Base-by-base conservation (phyloP, 2,329 filamentous ascomycete genomes). In the Penicillium occitanis region DNA sequence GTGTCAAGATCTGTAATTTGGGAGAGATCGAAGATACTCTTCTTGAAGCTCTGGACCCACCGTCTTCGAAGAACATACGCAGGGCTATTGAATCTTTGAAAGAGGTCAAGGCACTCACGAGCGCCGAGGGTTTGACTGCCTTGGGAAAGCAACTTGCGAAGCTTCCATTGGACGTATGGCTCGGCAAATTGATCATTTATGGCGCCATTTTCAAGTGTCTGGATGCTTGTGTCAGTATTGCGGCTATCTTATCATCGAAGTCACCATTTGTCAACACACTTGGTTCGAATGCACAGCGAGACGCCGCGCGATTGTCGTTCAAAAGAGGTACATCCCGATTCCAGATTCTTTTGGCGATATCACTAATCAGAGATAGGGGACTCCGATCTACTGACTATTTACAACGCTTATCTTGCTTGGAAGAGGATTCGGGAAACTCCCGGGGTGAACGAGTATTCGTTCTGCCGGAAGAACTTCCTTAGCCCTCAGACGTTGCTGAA, bases 1-100 rank as follows among this genome's bases (percentile, higher is more conserved):
- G 95, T 8, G 93, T 98, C 70, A 99, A 99, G 80, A 97, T 97
- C 55, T 99, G 94, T 83, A 96, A 96, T 74, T 86, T 99, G 51
- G 95, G 95, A 11, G 90, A 92, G 48, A 96, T 98, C 63, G 94
- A 98, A 75, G 88, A 94, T 71, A 97, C 93, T 0, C 84, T 99
- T 10, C 87, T 90, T 25, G 88, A 93, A 76, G 95, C 95, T 3
- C 83, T 99, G 17, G 95, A 99, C 74, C 90, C 94, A 0, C 95
- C 95, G 0, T 93, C 91, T 0, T 85, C 91, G 0, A 96, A 94
- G 80, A 99, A 98, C 71, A 96, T 99, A 58, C 90, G 92, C 28
- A 88, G 94, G 42, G 94, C 95, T 0, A 90, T 99, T 64, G 94
- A 98, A 76, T 92, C 94, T 2, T 86, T 99, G 5, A 87, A 98